Evolutionary conservation across 73 alveolate genomes (phyloP), one percentile per base, ranked within the genome.

Genomic region (Breviolum minutum): DNA sequence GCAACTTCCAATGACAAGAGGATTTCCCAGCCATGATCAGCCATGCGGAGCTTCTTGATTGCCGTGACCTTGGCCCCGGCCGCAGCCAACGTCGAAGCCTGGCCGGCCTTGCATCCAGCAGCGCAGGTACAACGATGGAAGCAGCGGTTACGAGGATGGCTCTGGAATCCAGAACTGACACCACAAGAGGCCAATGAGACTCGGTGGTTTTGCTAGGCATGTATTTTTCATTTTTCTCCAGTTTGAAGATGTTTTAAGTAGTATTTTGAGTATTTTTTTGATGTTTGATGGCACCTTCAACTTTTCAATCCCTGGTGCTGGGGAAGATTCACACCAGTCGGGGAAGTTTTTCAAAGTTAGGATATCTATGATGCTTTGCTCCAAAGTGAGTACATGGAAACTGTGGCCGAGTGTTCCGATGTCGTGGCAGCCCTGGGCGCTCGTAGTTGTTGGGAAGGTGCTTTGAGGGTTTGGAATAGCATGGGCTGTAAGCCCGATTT

Each of bases 51-150:
- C 60, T 9, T n/a, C 14, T 3, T 20, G 87, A 13, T 22, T 29
- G 27, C 48, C n/a, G 60, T 48, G 54, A 48, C 63, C 30, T 11
- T 24, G 26, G 94, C 63, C 77, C 63, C 7, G 8, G 82, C 13
- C 16, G 86, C 32, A 48, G 60, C 95, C 7, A 66, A 17, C 63
- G 81, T 24, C 16, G 74, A 16, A 20, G 0, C 63, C 40, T 40
- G 10, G 8, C 32, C 94, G 7, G 92, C 48, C 61, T 26, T 74
- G 88, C 97, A 92, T 27, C 97, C 97, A 22, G 97, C 97, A 12
- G 97, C 97, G 12, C 97, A 74, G 9, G 89, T 92, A 16, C 97
- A 92, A 64, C 48, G 81, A 27, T 92, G 97, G 97, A 92, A 92
- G 97, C 97, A 54, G 89, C 48, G 71, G 77, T 64, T 74, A 32